Conservation (phyloP, 441 rosid species). For the Manihot esculenta region DNA sequence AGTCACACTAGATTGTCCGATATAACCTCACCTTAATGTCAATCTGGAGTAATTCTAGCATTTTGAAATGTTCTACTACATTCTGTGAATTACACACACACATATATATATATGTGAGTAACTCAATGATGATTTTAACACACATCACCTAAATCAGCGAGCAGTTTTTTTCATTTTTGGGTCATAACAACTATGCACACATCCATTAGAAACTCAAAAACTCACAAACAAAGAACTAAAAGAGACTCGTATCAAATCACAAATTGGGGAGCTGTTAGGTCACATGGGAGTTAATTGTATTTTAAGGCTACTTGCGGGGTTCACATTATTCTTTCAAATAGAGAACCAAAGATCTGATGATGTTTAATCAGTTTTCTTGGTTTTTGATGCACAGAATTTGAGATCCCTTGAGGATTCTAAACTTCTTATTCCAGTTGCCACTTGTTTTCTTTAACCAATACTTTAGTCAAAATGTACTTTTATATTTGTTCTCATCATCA, state of each 20-base stretch:
- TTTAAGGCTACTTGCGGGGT: neutral
- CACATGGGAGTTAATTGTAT: neutral
- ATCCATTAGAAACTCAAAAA: conserved; percentile 5
- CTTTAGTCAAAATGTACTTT: neutral
- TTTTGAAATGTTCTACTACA: conserved; percentile 6
- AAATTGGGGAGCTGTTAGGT: neutral
- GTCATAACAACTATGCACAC: neutral
- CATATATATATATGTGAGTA: no score
- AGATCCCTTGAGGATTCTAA: neutral
- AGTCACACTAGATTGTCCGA: neutral
- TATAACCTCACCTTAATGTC: neutral
- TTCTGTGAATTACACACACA: no score
- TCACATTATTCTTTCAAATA: neutral
- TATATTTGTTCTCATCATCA: neutral
- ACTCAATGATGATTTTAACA: neutral
- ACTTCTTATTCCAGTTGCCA: neutral
- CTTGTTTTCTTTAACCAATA: neutral
- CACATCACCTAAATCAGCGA: neutral
- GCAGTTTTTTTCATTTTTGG: neutral
- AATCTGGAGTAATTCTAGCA: neutral
- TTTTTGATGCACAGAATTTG: neutral
- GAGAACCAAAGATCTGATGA: neutral
- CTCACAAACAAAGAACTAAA: neutral
- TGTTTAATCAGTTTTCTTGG: neutral
- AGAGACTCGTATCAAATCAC: neutral